These are phyloP conservation scores for Babesia ovata DNA, from an alignment of 169 alveolate species.

Conservation along the genomic window DNA sequence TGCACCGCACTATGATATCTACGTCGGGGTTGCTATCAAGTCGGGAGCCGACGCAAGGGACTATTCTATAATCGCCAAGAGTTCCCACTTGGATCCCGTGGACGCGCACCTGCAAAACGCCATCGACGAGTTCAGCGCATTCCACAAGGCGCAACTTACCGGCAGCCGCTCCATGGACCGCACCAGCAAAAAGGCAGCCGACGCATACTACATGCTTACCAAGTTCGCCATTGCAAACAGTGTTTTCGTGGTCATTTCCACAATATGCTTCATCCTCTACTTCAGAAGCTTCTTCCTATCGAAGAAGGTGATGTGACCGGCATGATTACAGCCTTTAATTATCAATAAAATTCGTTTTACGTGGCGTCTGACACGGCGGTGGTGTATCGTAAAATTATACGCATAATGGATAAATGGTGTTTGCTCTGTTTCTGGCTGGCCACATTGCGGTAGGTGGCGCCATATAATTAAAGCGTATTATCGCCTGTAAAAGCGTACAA, in stretches of 20 bases:
- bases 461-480: too few species aligned
- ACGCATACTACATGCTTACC: slow-evolving; percentile 54
- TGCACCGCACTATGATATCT: slow-evolving; percentile 33
- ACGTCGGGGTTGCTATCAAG: slow-evolving; percentile 40
- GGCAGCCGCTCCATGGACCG: slow-evolving; percentile 63
- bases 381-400: too few species aligned
- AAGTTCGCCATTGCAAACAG: slow-evolving; percentile 66
- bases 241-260: slow-evolving; percentile 52
- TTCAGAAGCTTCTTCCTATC: slow-evolving; percentile 66
- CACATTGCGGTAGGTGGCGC: too few species aligned
- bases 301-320: slow-evolving; percentile 54
- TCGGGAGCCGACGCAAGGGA: slow-evolving; percentile 71
- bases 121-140: slow-evolving; percentile 63
- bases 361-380: too few species aligned
- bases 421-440: too few species aligned
- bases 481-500: too few species aligned
- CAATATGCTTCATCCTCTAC: slow-evolving; percentile 51
- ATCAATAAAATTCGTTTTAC: too few species aligned
- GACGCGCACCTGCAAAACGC: slow-evolving; percentile 65
- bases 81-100: slow-evolving; percentile 64
- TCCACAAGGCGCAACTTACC: slow-evolving; percentile 70
- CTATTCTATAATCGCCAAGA: slow-evolving; percentile 68
- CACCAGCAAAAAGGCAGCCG: slow-evolving; percentile 60
- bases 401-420: too few species aligned
- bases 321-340: too few species aligned